Evolutionary conservation across 2,329 filamentous ascomycete genomes (phyloP), one percentile per base, ranked within the genome.

Genomic region (Ophiostoma fasciatum): DNA sequence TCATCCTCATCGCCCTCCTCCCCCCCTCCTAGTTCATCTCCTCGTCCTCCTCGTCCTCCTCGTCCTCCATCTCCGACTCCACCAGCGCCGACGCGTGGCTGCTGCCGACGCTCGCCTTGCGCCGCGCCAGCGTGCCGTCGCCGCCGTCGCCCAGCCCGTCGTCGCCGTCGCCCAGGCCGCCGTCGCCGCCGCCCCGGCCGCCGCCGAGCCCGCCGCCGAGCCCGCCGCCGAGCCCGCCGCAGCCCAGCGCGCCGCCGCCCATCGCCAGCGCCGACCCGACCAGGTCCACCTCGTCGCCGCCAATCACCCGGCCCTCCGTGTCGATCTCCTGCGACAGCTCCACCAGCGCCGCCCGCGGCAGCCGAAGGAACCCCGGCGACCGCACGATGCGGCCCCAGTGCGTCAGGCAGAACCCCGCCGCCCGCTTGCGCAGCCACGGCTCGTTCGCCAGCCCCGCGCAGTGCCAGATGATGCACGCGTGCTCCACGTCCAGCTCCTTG

Each of bases 391-490:
- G 77, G 36, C 90, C 90, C 85, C 90, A 98, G 55, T 96, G 83
- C 27, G 79, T 80, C 57, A 98, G 73, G 52, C 85, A 94, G 57
- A 92, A 96, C 31, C 67, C 68, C 0, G 87, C 87, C 0, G 90
- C 84, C 36, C 88, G 78, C 48, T 82, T 82, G 54, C 85, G 82
- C 27, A 98, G 68, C 85, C 87, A 94, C 36, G 93, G 83, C 57
- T 98, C 90, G 47, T 78, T 82, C 13, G 90, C 88, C 12, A 88
- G 74, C 7, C 79, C 81, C 2, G 90, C 85, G 45, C 85, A 84
- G 56, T 96, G 87, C 85, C 92, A 98, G 38, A 94, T 87, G 47
- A 92, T 79, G 45, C 90, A 94, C 3, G 88, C 88, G 51, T 94
- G 85, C 41, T 93, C 83, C 27, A 96, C 80, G 52, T 96, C 88